Evolutionary conservation across 768 basidiomycete genomes (phyloP), one percentile per base, ranked within the genome.

Genomic region (Russula virescens): DNA sequence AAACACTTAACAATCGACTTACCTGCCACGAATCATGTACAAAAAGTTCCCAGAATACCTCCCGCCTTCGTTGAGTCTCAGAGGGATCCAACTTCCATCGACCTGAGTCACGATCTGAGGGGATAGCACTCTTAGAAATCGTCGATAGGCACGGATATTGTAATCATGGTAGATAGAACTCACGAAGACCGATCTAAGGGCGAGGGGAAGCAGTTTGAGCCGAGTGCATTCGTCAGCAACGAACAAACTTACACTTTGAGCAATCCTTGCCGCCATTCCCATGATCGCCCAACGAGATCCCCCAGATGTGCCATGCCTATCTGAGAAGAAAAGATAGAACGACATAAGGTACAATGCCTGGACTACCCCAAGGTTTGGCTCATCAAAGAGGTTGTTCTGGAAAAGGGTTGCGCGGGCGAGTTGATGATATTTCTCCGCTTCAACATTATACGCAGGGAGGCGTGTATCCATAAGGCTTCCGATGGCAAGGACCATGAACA

Each of bases 11-110:
- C 23, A 25, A 56, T 16, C 18, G 47, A 26, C 76, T 59, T 67
- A 83, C 87, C 82, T 86, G 85, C 83, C 83, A 86, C 1, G 83
- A 83, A 67, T 87, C 86, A 61, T 87, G 85, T 2, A 83, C 83
- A 66, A 81, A 77, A 26, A 85, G 70, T 64, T 87, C 86, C 74
- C 85, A 86, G 60, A 87, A 80, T 16, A 87, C 71, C 60, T 80
- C 79, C 23, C 85, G 78, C 57, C 86, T 76, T 69, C 79, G 81
- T 62, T 80, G 78, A 1, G 85, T 81, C 71, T 88, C 84, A 57
- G 76, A 77, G n/a, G 76, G 63, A 55, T 81, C 76, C 19, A 86
- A 71, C 54, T 85, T 83, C 85, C 86, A 88, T 67, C 81, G 82
- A 26, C 80, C 80, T 64, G 83, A 84, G 68, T 88, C 86, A 45